Evolutionary conservation across 23 red algal species (phyloP).

Genomic region (Chondrus crispus): DNA sequence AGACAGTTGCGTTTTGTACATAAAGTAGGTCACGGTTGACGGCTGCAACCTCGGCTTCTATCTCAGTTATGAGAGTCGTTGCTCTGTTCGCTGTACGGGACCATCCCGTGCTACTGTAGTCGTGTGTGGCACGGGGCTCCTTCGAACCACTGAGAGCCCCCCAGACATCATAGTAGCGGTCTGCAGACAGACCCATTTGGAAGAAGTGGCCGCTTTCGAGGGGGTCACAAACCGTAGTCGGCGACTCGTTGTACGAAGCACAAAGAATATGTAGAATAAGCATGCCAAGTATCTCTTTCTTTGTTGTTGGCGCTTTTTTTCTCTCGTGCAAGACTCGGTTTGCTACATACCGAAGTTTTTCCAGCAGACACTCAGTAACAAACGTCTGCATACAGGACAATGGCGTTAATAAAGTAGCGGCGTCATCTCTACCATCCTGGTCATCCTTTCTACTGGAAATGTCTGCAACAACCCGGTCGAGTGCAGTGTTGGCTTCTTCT

Average conservation of each 20-base stretch:
- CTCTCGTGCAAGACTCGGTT: neutral
- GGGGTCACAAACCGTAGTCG: neutral
- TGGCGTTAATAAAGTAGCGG: neutral
- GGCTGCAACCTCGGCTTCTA: neutral
- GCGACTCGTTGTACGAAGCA: conserved; percentile 10
- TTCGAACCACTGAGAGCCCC: neutral
- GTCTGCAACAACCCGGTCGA: neutral
- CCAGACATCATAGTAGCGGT: neutral
- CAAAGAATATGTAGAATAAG: neutral
- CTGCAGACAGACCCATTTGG: neutral
- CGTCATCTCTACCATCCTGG: neutral
- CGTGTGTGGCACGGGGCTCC: neutral
- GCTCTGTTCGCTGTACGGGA: neutral
- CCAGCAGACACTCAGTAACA: neutral
- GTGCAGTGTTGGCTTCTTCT: neutral
- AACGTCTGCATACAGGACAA: neutral
- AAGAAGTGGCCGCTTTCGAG: neutral
- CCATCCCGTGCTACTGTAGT: neutral
- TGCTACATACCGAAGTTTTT: neutral
- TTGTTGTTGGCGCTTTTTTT: neutral
- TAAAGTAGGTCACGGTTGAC: neutral
- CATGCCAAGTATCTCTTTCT: neutral
- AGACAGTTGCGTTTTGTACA: neutral
- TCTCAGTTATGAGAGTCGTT: neutral
- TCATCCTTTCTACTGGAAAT: neutral